Conservation (phyloP, 768 basidiomycete genomes). For the Termitomyces sp. region DNA sequence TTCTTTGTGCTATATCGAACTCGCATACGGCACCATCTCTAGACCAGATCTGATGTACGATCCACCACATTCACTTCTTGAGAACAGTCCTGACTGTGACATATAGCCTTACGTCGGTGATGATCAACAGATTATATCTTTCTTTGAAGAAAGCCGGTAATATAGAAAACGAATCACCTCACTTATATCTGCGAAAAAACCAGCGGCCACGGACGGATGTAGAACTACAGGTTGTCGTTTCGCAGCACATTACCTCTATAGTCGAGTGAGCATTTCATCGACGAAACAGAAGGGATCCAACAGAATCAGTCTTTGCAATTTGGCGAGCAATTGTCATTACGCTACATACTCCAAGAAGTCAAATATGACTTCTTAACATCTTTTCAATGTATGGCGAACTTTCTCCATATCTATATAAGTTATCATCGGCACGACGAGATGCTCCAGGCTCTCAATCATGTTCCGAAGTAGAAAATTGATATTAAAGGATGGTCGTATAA, state of each 20-base stretch:
- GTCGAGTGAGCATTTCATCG: not conserved
- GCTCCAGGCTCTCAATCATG: too few relatives aligned
- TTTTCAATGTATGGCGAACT: too few relatives aligned
- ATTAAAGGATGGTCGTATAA: too few relatives aligned
- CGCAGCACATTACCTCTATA: conserved; percentile 9
- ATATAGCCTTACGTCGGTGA: conserved; percentile 19
- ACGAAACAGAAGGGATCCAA: not conserved
- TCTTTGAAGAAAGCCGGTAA: conserved; percentile 18
- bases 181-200: not conserved
- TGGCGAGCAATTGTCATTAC: too few relatives aligned
- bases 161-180: not conserved
- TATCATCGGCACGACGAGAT: too few relatives aligned
- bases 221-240: conserved; percentile 12
- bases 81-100: not conserved
- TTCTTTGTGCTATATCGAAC: not conserved
- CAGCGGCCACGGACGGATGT: not conserved
- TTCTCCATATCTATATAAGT: too few relatives aligned
- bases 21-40: not conserved
- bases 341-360: too few relatives aligned
- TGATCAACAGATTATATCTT: conserved; percentile 20
- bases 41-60: conserved; percentile 14
- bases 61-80: not conserved
- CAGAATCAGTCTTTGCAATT: too few relatives aligned
- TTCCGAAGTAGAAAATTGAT: too few relatives aligned
- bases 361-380: too few relatives aligned